phyloP scores from a whole-genome alignment of 2,329 filamentous ascomycete genomes.

The Colletotrichum noveboracense region DNA sequence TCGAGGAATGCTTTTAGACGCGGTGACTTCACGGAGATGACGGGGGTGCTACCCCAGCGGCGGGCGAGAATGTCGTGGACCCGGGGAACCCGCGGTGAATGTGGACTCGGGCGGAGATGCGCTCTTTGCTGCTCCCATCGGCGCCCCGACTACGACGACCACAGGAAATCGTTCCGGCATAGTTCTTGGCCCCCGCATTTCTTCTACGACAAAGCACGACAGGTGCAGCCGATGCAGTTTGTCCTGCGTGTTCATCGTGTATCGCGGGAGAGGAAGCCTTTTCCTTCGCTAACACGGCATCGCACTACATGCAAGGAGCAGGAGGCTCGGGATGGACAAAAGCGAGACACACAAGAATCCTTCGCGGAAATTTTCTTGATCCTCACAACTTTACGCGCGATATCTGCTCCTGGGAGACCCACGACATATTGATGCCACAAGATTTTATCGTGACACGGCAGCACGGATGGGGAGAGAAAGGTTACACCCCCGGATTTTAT shows the following conservation, averaged over 20 bases:
- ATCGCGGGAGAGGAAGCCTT: background rate
- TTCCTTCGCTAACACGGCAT: background rate
- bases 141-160: background rate
- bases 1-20: background rate
- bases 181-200: background rate
- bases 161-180: background rate
- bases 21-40: background rate
- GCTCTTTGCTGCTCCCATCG: background rate
- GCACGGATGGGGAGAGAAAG: slow-evolving; percentile 8
- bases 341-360: background rate
- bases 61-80: background rate
- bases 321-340: background rate
- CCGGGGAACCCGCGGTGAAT: background rate
- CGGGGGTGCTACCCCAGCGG: background rate
- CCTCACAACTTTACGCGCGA: background rate
- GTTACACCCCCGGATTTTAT: background rate
- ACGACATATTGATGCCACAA: background rate
- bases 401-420: background rate
- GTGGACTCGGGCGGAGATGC: background rate
- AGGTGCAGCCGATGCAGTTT: background rate
- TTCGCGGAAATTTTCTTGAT: background rate
- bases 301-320: background rate
- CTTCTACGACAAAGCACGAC: background rate
- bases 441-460: background rate
- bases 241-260: background rate